Base-by-base conservation (phyloP, 2,329 filamentous ascomycete species). In the Aphanocladium album region DNA sequence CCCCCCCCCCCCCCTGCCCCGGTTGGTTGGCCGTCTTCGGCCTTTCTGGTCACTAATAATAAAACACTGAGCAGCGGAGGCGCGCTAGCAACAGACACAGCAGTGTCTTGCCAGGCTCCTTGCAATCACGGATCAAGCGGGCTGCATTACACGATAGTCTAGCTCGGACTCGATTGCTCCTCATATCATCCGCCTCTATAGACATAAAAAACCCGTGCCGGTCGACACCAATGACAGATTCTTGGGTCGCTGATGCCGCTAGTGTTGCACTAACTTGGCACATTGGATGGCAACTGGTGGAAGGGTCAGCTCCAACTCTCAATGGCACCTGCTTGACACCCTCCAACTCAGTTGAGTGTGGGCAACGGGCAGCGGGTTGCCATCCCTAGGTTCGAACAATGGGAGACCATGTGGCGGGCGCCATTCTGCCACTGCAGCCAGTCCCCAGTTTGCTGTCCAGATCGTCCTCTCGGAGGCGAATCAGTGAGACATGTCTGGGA, bases 401-500 rank as follows among this genome's bases (percentile, higher is more conserved):
- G n/a, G 12, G 45, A 47, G 14, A 23, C 45, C 45, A 47, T 41
- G 45, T 58, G 56, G 56, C 46, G 56, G 43, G 23, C 56, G 35
- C 56, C 35, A 58, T 51, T 58, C 47, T 43, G 2, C 45, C 45
- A 51, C 46, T 51, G 46, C 35, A n/a, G 23, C 35, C 43, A 33
- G 49, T 46, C 56, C 46, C 46, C 56, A 51, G 21, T 58, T 51
- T 33, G 43, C 30, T 47, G 35, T 35, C 47, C 60, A 69, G 67
- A 72, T 72, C 63, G 70, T 50, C 72, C 74, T 74, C 66, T 75
- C 69, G 70, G 73, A 72, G 69, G 62, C 62, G 53, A 63, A 56
- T 55, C 63, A 71, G 67, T 72, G 67, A 76, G 74, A 77, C 74
- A 76, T 70, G 70, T 72, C 71, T 64, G 1, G 67, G 73, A 74